Evolutionary conservation across 331 rosid genomes (phyloP), one percentile per base, ranked within the genome.

Genomic region (Acacia pycnantha): DNA sequence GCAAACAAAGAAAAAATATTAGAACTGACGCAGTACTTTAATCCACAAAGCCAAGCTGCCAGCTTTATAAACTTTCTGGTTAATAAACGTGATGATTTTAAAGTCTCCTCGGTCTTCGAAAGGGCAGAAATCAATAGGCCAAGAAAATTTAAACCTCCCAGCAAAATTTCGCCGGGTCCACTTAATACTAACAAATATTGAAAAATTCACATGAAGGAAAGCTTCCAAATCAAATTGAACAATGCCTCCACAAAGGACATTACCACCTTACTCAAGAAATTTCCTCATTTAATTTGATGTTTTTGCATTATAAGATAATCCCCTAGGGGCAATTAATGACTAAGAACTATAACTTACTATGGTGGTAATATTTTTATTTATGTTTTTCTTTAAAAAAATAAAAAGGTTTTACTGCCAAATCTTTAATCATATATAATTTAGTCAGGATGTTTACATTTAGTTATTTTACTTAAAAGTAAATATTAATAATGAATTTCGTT

Each of bases 1-100:
- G 33, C 65, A 82, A 58, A 76, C 33, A 70, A 76, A 82, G 4
- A 47, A 10, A 82, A 74, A 18, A 21, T 41, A 24, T 74, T 2
- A 71, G 24, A 68, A 56, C 27, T 47, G 37, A 51, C 53, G 65
- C 43, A 73, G 59, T 35, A 58, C 71, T 51, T 69, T 26, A 43
- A 70, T 41, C 82, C 74, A 1, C 66, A 43, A 67, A n/a, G 68
- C 61, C 56, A 67, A n/a, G 68, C 61, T 65, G 48, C 35, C 53
- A 48, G 35, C 13, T 81, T 53, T 77, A 14, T 13, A 69, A 31
- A 50, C 43, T 22, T 77, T 70, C 16, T 76, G 29, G 27, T 22
- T 72, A 65, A 13, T 71, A 76, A 48, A 41, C 2, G 13, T 27
- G 69, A n/a, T 56, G 33, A 33, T 56, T 51, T n/a, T 21, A 26